phyloP scores from a whole-genome alignment of 2,329 filamentous ascomycete species.

The Catunica adiposa region DNA sequence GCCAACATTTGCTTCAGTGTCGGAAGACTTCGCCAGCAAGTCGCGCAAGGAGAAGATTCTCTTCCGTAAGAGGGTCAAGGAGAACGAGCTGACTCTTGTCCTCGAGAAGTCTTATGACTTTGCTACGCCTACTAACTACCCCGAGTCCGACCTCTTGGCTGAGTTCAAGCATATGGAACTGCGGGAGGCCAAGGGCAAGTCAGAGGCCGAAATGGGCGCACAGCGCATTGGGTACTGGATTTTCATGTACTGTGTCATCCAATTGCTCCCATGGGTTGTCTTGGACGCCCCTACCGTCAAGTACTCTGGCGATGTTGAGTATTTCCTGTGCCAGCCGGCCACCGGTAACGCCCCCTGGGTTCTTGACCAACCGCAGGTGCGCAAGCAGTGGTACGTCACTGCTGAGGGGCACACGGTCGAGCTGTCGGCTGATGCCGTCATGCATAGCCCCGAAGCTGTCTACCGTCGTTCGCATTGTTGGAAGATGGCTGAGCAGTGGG shows the following conservation, averaged over 20 bases:
- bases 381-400: conserved; percentile 59
- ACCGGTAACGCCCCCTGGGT: conserved; percentile 60
- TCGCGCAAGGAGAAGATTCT: conserved; percentile 60
- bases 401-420: conserved; percentile 42
- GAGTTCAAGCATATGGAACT: conserved; percentile 57
- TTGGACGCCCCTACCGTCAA: conserved; percentile 56
- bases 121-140: conserved; percentile 35
- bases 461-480: conserved; percentile 43
- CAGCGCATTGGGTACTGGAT: conserved; percentile 64
- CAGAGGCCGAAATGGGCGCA: conserved; percentile 50
- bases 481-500: conserved; percentile 36
- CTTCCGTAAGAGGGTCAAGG: conserved; percentile 55
- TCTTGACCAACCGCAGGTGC: conserved; percentile 44
- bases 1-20: conserved; percentile 50
- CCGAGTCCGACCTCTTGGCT: conserved; percentile 35
- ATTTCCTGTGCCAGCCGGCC: conserved; percentile 64
- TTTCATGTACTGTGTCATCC: conserved; percentile 62
- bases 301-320: conserved; percentile 57
- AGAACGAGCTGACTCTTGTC: conserved; percentile 60
- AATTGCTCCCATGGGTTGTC: conserved; percentile 61
- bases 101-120: conserved; percentile 70
- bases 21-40: conserved; percentile 46
- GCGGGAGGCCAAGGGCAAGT: conserved; percentile 47
- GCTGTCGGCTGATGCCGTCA: conserved; percentile 41
- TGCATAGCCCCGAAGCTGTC: conserved; percentile 44